Percentiles rank a stretch among this genome's conserved stretches.
These are phyloP conservation scores for Kwoniella europaea DNA, from an alignment of 768 basidiomycete species.

Conservation along the genomic window DNA sequence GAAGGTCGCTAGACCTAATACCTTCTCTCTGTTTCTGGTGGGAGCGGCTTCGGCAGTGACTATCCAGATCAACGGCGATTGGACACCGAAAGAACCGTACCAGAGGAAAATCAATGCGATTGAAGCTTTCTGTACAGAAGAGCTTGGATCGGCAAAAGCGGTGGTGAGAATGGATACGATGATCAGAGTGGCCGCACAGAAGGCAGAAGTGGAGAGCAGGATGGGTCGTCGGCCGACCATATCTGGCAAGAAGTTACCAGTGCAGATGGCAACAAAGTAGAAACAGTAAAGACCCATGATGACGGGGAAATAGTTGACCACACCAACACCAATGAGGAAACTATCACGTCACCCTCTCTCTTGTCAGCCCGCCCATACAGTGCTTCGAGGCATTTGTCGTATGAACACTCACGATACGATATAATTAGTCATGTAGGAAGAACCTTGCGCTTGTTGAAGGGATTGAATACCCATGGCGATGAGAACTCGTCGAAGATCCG, in stretches of 20 bases:
- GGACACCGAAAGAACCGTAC: slow-evolving; percentile 35
- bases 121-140: slow-evolving; percentile 4
- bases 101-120: slow-evolving; percentile 27
- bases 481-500: slow-evolving; percentile 29
- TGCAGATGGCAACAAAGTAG: slow-evolving; percentile 29
- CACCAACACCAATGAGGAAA: slow-evolving; percentile 16
- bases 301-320: slow-evolving; percentile 18
- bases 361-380: too few relatives aligned
- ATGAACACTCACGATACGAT: slow-evolving; percentile 17
- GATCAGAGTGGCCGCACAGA: slow-evolving; percentile 33
- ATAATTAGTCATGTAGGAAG: slow-evolving; percentile 26
- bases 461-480: slow-evolving; percentile 26
- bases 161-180: slow-evolving; percentile 36
- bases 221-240: slow-evolving; percentile 34
- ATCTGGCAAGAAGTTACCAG: slow-evolving; percentile 35
- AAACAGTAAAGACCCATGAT: slow-evolving; percentile 28
- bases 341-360: neutral
- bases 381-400: neutral
- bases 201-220: slow-evolving; percentile 28
- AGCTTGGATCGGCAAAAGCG: slow-evolving; percentile 14
- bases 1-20: slow-evolving; percentile 31
- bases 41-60: slow-evolving; percentile 36
- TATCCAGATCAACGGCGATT: slow-evolving; percentile 37
- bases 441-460: slow-evolving; percentile 30
- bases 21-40: slow-evolving; percentile 35